Base-by-base conservation (phyloP, 371 early-diverging fungal genomes). In the Sporodiniella umbellata region DNA sequence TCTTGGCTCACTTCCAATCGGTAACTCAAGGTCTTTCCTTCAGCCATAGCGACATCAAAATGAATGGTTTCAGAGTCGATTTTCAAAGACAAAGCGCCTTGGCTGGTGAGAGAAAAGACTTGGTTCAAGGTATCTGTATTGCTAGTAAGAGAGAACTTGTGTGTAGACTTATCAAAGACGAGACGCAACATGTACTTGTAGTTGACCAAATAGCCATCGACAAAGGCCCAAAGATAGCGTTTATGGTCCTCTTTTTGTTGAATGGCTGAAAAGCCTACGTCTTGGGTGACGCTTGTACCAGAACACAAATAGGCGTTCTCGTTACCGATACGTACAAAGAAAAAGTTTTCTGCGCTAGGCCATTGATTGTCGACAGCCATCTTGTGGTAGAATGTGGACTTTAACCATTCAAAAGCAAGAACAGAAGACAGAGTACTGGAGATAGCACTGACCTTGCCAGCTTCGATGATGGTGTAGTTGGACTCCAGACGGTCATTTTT, bases 151-250 rank as follows among this genome's bases (percentile, higher is more conserved):
- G 60, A 28, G 56, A 70, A 60, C 47, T 59, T 57, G 19, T 57
- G 50, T 15, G 60, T 68, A 14, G 44, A 5, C 39, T 50, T 50
- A 37, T 56, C 57, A 40, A 46, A 54, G 11, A 47, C 53, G 23
- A 74, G 56, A 2, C 69, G 68, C 11, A 71, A 62, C 64, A 71
- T 63, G 38, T 79, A 71, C 44, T 70, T 68, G 50, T 76, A 72
- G 63, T 81, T 81, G 48, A 81, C 66, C 52, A 81, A 50, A 22
- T 75, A 72, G 4, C 79, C 79, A 33, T 64, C 59, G 24, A 74
- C 57, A 45, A 70, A 78, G 8, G 63, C 62, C 81, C 81, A 81
- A 45, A 81, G 58, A 55, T 64, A 68, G 11, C 66, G 68, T 39
- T 66, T 66, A 35, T 70, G 52, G 39, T 70, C 66, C n/a, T 53